Conservation (phyloP, 2,329 filamentous ascomycete genomes). For the Sphaerostilbella broomeana region DNA sequence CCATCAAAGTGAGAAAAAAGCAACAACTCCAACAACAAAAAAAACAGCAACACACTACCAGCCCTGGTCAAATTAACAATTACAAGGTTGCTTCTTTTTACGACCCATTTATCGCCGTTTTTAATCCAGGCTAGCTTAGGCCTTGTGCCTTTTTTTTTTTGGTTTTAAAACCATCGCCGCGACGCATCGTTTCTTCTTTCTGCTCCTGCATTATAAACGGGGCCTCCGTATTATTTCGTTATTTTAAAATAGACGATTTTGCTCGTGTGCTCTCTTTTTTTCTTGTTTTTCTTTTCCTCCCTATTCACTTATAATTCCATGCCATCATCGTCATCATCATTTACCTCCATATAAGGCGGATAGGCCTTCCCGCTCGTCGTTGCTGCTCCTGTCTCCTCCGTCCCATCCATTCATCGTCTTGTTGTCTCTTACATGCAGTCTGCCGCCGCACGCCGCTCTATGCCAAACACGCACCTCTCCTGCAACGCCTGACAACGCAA, state of each 20-base stretch:
- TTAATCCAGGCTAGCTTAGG: slow-evolving; percentile 10
- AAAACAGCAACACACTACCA: slow-evolving; percentile 2
- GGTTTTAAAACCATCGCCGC: no score
- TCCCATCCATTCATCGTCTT: background rate
- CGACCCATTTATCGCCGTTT: slow-evolving; percentile 8
- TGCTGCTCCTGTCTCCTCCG: slow-evolving; percentile 1
- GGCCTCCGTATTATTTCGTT: no score
- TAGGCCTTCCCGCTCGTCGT: no score
- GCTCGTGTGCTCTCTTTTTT: no score
- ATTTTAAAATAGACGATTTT: no score
- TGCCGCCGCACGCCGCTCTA: slow-evolving; percentile 4
- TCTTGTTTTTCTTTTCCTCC: no score
- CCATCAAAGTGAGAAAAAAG: slow-evolving; percentile 2
- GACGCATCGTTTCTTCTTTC: no score
- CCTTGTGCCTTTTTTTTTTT: no score
- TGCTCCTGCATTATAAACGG: no score
- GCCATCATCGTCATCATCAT: no score
- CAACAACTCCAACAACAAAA: slow-evolving; percentile 8
- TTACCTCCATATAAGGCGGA: no score
- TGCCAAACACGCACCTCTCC: slow-evolving; percentile 7
- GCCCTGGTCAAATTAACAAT: slow-evolving; percentile 9
- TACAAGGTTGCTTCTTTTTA: slow-evolving; percentile 8
- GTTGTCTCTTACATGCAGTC: slow-evolving; percentile 10
- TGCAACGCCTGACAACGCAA: slow-evolving; percentile 11
- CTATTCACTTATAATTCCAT: no score